Conservation (phyloP, 495 filamentous ascomycete species). For the Parathielavia hyrcaniae region DNA sequence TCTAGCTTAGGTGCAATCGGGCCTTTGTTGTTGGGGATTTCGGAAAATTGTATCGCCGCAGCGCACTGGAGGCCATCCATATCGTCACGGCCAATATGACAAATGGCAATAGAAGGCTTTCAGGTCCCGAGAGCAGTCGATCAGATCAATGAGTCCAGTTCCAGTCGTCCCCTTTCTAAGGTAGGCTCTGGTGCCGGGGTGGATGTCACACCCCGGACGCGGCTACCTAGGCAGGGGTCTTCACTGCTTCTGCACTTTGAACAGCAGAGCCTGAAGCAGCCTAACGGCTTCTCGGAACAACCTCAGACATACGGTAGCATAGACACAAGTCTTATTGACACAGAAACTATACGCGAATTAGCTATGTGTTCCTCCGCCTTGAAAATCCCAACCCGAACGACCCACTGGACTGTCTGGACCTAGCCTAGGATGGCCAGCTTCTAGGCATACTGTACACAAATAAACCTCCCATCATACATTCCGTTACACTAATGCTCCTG, state of each 20-base stretch:
- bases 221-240: background rate
- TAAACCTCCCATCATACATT: constrained; percentile 19
- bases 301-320: no score
- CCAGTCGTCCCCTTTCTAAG: background rate
- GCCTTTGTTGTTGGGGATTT: no score
- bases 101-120: no score
- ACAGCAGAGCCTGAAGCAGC: background rate
- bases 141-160: no score
- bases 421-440: background rate
- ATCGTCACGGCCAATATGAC: no score
- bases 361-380: constrained; percentile 6
- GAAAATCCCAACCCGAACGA: background rate
- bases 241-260: no score
- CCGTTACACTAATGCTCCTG: constrained; percentile 8
- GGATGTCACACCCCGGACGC: background rate
- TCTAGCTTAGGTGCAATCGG: no score
- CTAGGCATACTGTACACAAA: constrained; percentile 12
- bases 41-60: no score
- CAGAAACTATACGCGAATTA: background rate
- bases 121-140: no score
- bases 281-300: no score
- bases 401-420: background rate
- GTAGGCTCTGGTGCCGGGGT: background rate
- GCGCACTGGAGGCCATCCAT: no score
- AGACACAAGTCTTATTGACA: background rate